These are phyloP conservation scores for Xerocomus brunneocitrinus DNA, from an alignment of 768 basidiomycete species.

Conservation along the genomic window DNA sequence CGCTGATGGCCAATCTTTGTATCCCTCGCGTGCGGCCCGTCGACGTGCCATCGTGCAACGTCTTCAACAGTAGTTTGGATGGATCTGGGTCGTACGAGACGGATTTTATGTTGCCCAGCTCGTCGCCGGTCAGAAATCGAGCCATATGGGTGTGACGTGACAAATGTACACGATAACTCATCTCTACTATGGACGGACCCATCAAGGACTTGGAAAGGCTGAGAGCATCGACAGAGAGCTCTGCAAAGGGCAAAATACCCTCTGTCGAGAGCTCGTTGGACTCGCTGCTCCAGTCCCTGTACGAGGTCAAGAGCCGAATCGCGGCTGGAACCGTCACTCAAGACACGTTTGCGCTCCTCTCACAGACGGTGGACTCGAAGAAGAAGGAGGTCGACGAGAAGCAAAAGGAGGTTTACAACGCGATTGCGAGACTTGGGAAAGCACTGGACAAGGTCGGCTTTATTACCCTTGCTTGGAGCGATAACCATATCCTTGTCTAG, in stretches of 20 bases:
- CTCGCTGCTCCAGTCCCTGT: conserved; percentile 54
- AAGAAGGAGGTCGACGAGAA: conserved; percentile 86
- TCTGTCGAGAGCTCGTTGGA: conserved; percentile 61
- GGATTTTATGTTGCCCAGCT: conserved; percentile 70
- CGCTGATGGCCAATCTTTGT: conserved; percentile 36
- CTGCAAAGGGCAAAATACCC: conserved; percentile 48
- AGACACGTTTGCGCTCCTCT: conserved; percentile 46
- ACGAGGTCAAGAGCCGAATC: conserved; percentile 50
- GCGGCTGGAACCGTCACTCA: conserved; percentile 45
- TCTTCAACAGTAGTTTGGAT: conserved; percentile 32
- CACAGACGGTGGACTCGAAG: conserved; percentile 56
- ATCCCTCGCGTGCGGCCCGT: conserved; percentile 35
- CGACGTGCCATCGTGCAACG: conserved; percentile 30
- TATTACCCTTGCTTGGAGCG: background rate
- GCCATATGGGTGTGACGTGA: conserved; percentile 44
- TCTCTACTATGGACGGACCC: conserved; percentile 56
- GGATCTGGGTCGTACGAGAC: conserved; percentile 35
- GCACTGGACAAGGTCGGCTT: conserved; percentile 79
- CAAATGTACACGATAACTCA: background rate
- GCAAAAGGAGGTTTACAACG: conserved; percentile 83
- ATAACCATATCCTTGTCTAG: conserved; percentile 33
- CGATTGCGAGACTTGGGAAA: conserved; percentile 76
- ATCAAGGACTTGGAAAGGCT: conserved; percentile 79
- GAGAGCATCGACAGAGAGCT: conserved; percentile 51
- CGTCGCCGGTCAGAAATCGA: conserved; percentile 72